Evolutionary conservation across 1,139 yeast species (phyloP), one percentile per base, ranked within the genome.

Genomic region (Geotrichum macrosporum): DNA sequence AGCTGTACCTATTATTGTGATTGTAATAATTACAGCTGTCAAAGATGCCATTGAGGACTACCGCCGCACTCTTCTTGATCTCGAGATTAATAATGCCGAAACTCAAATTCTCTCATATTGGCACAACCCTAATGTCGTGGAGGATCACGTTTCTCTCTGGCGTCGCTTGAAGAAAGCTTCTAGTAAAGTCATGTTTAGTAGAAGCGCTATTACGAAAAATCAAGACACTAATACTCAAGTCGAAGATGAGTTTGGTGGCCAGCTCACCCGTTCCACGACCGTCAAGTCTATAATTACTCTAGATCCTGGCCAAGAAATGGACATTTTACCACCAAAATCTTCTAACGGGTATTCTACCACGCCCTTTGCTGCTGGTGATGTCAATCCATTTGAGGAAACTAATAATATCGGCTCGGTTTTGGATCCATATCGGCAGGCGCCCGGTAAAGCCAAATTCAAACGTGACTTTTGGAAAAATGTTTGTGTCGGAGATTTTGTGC

Each of bases 21-120:
- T 92, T 71, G 95, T 92, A 34, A 70, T 76, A 48, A 76, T 92
- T 50, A 92, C 97, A 1, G 96, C 94, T 13, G 69, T 85, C 53
- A 89, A 89, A 64, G 98, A 92, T 68, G 96, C 95, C 1, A 73
- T 92, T 54, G 98, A 92, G 66, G 98, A 92, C 67, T 89, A 87
- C 50, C 77, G 94, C 58, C 78, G 98, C 63, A 81, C 87, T 0
- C 68, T 76, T 3, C 74, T 83, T 55, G 98, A 92, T 66, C 68
- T 80, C 55, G 95, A 89, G 59, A 79, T 92, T 55, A 92, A 92
- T 63, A 89, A 92, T 63, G 84, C 89, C 6, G 78, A 84, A 15
- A 85, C 95, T 1, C 94, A 86, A 63, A 73, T 86, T 46, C 69
- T 92, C 35, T 66, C 69, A 35, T 92, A 95, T 26, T 66, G 85